Evolutionary conservation across 164 flowering plant genomes (phyloP), one percentile per base, ranked within the genome.

Genomic region (Magnolia changhungtana): DNA sequence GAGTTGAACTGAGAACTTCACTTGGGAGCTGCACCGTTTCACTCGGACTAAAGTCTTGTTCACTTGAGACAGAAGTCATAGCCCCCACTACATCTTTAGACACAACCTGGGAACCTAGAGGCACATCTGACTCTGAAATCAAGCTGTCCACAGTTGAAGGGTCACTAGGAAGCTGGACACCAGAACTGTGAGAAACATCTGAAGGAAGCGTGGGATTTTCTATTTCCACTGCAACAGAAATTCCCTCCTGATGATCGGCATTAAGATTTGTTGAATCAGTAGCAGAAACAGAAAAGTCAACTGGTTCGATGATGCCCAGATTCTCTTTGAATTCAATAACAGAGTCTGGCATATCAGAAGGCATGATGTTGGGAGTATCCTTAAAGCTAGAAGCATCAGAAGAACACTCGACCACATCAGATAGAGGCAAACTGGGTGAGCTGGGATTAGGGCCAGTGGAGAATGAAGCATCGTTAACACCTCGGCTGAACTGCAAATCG

Each of bases 401-500:
- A 72, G 86, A 69, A 67, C 82, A 83, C 80, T 76, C 80, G 59
- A 71, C 61, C 75, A 50, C 63, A 74, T 74, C 81, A 67, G 80
- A 31, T 66, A 77, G 85, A 73, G 83, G 72, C 11, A 82, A 72
- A 77, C 78, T 23, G 72, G 78, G 59, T 68, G 82, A 70, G 67
- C 37, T 51, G 49, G 82, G 74, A 73, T 55, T 79, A 63, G 67
- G 55, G 29, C 76, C 84, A 52, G 81, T 73, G 76, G 84, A 77
- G 75, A 81, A 76, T 50, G 81, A 76, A 75, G 77, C 50, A 78
- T 80, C 84, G 86, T 76, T 75, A 76, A 61, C 68, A 77, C 75
- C 78, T 23, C 87, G 74, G 52, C 80, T 82, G 67, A 74, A 63
- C 79, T 77, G 85, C 61, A 83, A 72, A 75, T 81, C 84, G 70